Base-by-base conservation (phyloP, 2,329 filamentous ascomycete genomes). In the Decorospora gaudefroyi region DNA sequence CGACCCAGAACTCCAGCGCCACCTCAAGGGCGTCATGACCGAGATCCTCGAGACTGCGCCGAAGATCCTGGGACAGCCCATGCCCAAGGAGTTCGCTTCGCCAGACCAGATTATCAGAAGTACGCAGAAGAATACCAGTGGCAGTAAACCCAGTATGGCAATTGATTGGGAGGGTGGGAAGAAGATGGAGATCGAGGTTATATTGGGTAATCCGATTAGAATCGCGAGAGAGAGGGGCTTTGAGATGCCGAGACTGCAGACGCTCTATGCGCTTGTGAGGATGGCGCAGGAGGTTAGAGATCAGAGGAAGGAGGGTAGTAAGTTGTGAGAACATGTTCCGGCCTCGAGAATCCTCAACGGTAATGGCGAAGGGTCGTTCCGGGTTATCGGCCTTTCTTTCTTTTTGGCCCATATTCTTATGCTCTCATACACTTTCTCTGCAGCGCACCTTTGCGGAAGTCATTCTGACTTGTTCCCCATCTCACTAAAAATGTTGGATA, bases 171-270 rank as follows among this genome's bases (percentile, higher is more conserved):
- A 86, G 66, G 76, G 75, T 1, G 81, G 82, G 0, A 76, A 82
- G 60, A 78, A 78, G 27, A 77, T 88, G 76, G 86, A 89, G 73
- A 65, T 88, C 36, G 86, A 88, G 69, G 85, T 87, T 23, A 87
- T 88, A 27, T 64, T 88, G 16, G 85, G 86, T 1, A 88, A 88
- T 62, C 84, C 85, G 1, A 80, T 88, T 19, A 72, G 82, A 52
- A 82, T 86, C 32, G 85, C 85, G 7, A 72, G 81, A 54, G 77
- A 76, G 39, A 76, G 77, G 36, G 85, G 84, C 0, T 78, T 84
- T 4, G 79, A 85, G 58, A 79, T 87, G 79, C 83, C 83, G 8
- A 72, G 83, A 63, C 60, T 88, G 71, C 83, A 87, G 72, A 85
- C 71, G 15, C 56, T 87, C 54, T 87, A 88, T 72, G 84, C 84